A percentile compares a stretch with the other conserved stretches of the same genome.
These are phyloP conservation scores for Truncatella angustata DNA, from an alignment of 2,329 filamentous ascomycete species.

Conservation along the genomic window DNA sequence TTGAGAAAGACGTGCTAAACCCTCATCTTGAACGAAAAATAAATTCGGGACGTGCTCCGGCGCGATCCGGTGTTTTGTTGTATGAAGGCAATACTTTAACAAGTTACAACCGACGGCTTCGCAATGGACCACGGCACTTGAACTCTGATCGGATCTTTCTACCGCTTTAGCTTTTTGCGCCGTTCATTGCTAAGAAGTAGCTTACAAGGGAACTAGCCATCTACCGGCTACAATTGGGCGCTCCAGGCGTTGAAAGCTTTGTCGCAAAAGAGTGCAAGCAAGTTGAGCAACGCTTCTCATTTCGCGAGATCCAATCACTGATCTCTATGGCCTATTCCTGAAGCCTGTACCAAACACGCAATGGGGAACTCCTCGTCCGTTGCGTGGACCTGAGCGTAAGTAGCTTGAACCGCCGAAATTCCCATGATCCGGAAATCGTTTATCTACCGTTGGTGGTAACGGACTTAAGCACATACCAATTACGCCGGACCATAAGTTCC, in stretches of 20 bases:
- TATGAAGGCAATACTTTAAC: not conserved
- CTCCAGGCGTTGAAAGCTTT: not conserved
- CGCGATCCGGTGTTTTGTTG: not conserved
- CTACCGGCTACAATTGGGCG: not conserved
- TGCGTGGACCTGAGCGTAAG: not conserved
- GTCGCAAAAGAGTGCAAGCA: not conserved
- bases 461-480: not conserved
- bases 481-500: not conserved
- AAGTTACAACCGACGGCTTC: not conserved
- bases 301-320: not conserved
- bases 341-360: too few relatives aligned
- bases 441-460: not conserved
- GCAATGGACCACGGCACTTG: not conserved
- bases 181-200: not conserved
- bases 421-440: not conserved
- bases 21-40: too few relatives aligned
- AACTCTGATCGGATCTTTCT: not conserved
- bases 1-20: too few relatives aligned
- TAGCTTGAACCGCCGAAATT: not conserved
- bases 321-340: too few relatives aligned
- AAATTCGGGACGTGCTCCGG: not conserved
- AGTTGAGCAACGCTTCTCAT: not conserved
- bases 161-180: not conserved
- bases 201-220: not conserved
- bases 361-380: not conserved